These are phyloP conservation scores for Linnemannia zychae DNA, from an alignment of 192 early-diverging fungal species.

Conservation along the genomic window DNA sequence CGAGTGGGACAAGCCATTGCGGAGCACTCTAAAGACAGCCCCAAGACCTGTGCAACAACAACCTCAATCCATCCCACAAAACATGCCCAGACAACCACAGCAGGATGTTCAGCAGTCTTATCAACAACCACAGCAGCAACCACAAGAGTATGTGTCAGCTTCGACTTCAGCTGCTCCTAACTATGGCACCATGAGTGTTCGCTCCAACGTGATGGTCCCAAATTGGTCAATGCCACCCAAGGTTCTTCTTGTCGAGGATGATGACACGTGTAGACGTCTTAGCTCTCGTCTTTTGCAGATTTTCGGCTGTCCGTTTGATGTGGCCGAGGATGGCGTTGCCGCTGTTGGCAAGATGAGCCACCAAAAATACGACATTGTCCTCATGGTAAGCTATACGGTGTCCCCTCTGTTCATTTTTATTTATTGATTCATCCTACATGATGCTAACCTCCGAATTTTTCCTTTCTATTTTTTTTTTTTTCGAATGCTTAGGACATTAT, in stretches of 20 bases:
- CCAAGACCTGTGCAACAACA: constrained; percentile 12
- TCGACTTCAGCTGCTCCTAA: background rate
- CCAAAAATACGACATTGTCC: constrained; percentile 78
- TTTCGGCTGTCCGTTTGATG: constrained; percentile 76
- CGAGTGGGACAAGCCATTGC: constrained; percentile 26
- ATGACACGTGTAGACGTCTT: constrained; percentile 63
- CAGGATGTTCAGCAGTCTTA: constrained; percentile 10
- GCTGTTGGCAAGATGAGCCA: constrained; percentile 71
- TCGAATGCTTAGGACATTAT: constrained; percentile 68
- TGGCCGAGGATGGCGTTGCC: constrained; percentile 75
- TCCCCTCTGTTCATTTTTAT: background rate
- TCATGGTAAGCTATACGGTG: constrained; percentile 64
- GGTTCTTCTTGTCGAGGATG: constrained; percentile 79
- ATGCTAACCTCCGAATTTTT: background rate
- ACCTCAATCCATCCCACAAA: constrained; percentile 7
- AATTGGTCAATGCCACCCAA: constrained; percentile 64
- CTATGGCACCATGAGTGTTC: constrained; percentile 3
- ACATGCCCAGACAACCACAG: constrained; percentile 1
- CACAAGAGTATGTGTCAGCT: background rate
- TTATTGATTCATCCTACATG: background rate
- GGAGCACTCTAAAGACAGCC: background rate
- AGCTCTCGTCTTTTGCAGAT: constrained; percentile 66
- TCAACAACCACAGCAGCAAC: constrained; percentile 24
- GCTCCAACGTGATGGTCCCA: constrained; percentile 22
- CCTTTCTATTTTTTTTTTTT: constrained; percentile 5